Percentiles rank a stretch among this genome's conserved stretches.
These are phyloP conservation scores for Endocladia muricata DNA, from an alignment of 31 red algal genomes.

Conservation along the genomic window DNA sequence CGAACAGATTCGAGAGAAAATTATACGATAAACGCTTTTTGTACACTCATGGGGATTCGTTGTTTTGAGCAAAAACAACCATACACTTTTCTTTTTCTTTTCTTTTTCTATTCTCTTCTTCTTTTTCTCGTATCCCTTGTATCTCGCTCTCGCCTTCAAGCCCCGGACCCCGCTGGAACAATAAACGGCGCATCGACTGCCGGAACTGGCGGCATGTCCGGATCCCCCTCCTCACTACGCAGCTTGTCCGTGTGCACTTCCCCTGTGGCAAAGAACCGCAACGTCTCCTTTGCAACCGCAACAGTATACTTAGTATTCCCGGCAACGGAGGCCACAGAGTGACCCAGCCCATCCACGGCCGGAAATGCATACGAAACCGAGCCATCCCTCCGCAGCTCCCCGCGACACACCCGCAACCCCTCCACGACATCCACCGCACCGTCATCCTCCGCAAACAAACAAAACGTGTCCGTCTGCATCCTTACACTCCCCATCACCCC, in stretches of 20 bases:
- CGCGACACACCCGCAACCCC: neutral
- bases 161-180: too few species aligned
- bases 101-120: too few species aligned
- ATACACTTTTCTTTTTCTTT: too few species aligned
- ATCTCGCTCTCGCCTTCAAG: too few species aligned
- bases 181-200: too few species aligned
- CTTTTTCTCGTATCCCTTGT: too few species aligned
- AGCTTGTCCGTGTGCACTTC: conserved; percentile 1
- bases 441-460: conserved; percentile 8
- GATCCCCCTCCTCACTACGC: neutral
- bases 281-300: conserved; percentile 5
- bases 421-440: neutral
- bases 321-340: neutral
- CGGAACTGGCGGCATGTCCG: conserved; percentile 8
- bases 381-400: neutral
- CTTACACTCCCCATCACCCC: neutral
- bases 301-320: neutral
- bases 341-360: neutral
- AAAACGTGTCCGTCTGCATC: neutral
- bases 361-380: conserved; percentile 5
- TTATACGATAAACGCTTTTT: too few species aligned
- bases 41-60: too few species aligned
- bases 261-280: neutral
- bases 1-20: too few species aligned
- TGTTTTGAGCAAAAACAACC: too few species aligned